phyloP scores from a whole-genome alignment of 306 rosid species.

The Quercus ilex region DNA sequence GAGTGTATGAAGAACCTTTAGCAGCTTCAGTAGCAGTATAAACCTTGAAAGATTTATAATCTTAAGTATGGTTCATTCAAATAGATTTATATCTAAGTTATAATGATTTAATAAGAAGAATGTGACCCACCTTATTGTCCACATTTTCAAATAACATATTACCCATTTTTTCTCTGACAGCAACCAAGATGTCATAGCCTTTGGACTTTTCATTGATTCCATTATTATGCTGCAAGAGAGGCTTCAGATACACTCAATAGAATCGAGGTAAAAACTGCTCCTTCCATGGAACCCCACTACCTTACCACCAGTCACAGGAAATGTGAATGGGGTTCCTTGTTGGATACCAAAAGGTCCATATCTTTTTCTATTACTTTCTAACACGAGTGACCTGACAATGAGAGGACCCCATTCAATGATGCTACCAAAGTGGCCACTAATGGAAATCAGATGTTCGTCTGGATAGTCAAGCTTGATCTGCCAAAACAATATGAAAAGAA shows the following conservation, averaged over 20 bases:
- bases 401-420: constrained; percentile 31
- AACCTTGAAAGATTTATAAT: no score
- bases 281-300: constrained; percentile 86
- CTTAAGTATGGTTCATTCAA: no score
- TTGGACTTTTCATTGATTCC: constrained; percentile 26
- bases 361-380: constrained; percentile 48
- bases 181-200: constrained; percentile 68
- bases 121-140: no score
- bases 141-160: neutral
- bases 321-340: constrained; percentile 54
- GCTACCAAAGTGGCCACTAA: constrained; percentile 62
- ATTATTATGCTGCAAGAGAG: constrained; percentile 6
- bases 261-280: constrained; percentile 67
- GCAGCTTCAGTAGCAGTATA: no score
- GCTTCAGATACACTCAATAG: constrained; percentile 66
- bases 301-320: constrained; percentile 52
- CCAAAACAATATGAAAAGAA: neutral
- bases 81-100: no score
- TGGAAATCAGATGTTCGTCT: constrained; percentile 50
- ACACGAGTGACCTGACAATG: constrained; percentile 45
- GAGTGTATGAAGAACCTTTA: no score
- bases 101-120: no score
- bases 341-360: constrained; percentile 69
- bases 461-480: constrained; percentile 62
- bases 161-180: constrained; percentile 38